Evolutionary conservation across 768 basidiomycete genomes (phyloP).

Genomic region (Gelatoporia subvermispora): DNA sequence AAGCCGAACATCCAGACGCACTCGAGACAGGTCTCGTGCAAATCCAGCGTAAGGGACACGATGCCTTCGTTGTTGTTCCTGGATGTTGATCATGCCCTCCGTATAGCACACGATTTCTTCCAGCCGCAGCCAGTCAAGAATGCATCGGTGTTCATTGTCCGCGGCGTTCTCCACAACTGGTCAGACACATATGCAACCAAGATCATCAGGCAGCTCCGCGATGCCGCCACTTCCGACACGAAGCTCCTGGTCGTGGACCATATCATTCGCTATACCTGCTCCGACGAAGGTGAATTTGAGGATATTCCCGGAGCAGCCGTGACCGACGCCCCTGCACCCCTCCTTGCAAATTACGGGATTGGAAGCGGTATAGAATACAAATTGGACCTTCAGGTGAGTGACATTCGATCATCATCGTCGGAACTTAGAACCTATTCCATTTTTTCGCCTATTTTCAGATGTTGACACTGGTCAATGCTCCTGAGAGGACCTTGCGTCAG

Average conservation of each 20-base stretch:
- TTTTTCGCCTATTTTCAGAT: too few relatives aligned
- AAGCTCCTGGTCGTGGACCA: conserved; percentile 39
- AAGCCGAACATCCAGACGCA: too few relatives aligned
- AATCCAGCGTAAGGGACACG: too few relatives aligned
- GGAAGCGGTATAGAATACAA: conserved; percentile 13
- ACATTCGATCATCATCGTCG: background rate
- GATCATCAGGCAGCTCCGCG: conserved; percentile 34
- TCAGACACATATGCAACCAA: conserved; percentile 26
- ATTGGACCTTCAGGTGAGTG: conserved; percentile 24
- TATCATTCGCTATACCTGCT: conserved; percentile 28
- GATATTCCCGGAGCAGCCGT: conserved; percentile 23
- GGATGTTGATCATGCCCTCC: too few relatives aligned
- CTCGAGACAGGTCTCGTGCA: too few relatives aligned
- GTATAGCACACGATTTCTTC: conserved; percentile 33
- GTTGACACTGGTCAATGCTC: too few relatives aligned
- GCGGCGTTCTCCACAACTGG: conserved; percentile 37
- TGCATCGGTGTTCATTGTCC: conserved; percentile 33
- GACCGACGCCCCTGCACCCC: conserved; percentile 18
- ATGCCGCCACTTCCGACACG: conserved; percentile 31
- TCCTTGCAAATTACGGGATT: conserved; percentile 24
- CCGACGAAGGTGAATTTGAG: conserved; percentile 5
- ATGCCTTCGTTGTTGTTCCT: too few relatives aligned
- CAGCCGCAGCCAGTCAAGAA: conserved; percentile 29
- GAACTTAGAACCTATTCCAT: too few relatives aligned
- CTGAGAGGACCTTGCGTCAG: too few relatives aligned